phyloP scores from a whole-genome alignment of 148 eudicot species.

The Beta vulgaris region DNA sequence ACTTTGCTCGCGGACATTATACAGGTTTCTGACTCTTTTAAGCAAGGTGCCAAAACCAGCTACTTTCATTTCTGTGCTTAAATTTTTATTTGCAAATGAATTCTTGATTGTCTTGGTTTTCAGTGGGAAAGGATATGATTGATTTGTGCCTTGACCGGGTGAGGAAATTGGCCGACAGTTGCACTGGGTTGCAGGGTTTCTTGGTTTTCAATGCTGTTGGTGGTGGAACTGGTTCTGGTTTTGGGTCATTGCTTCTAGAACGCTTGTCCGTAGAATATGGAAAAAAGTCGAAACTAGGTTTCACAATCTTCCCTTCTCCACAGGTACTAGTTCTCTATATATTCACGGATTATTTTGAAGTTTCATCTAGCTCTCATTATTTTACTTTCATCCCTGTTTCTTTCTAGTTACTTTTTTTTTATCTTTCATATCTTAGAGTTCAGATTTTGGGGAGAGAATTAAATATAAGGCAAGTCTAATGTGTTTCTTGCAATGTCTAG shows the following conservation, averaged over 20 bases:
- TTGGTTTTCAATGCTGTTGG: slow-evolving; percentile 44
- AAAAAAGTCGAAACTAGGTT: slow-evolving; percentile 38
- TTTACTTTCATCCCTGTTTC: too few species aligned
- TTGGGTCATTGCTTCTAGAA: slow-evolving; percentile 38
- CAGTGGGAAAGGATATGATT: slow-evolving; percentile 40
- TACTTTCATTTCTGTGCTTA: not conserved
- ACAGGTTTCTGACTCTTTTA: slow-evolving; percentile 25
- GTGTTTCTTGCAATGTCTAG: slow-evolving; percentile 20
- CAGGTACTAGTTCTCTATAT: slow-evolving; percentile 23
- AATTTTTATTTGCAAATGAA: not conserved
- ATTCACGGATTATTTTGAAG: too few species aligned
- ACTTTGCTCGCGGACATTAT: slow-evolving; percentile 41
- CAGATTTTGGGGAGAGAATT: too few species aligned
- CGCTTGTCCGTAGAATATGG: slow-evolving; percentile 40
- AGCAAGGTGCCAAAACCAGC: not conserved
- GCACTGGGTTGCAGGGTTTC: slow-evolving; percentile 41
- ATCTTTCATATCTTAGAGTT: too few species aligned
- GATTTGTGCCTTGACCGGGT: slow-evolving; percentile 41
- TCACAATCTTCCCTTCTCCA: slow-evolving; percentile 38
- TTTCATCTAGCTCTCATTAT: too few species aligned
- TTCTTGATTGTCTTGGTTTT: slow-evolving; percentile 12
- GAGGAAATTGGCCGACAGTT: slow-evolving; percentile 37
- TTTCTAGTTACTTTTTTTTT: too few species aligned
- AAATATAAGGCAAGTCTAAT: not conserved
- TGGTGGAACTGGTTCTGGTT: slow-evolving; percentile 44